Percentiles rank a stretch among this genome's conserved stretches.
Evolutionary conservation across 495 filamentous ascomycete species (phyloP).

Genomic region (Aspergillus diversus): DNA sequence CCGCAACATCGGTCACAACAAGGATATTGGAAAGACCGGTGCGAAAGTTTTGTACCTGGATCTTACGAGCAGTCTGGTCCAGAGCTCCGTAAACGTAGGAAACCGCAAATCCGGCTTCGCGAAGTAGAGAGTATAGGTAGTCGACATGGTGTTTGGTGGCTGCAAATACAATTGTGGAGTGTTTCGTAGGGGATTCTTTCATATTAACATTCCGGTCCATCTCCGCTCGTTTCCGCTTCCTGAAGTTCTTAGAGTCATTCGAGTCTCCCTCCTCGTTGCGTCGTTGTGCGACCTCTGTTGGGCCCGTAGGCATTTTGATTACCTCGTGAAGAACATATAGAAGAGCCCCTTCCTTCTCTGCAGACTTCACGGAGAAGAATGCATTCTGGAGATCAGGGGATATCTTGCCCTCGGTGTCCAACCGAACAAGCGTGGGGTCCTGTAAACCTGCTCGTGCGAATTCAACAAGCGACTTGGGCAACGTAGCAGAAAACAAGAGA

Average conservation of each 20-base stretch:
- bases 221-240: slow-evolving; percentile 67
- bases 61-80: slow-evolving; percentile 88
- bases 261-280: slow-evolving; percentile 33
- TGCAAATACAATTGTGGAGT: slow-evolving; percentile 92
- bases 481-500: slow-evolving; percentile 89
- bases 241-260: slow-evolving; percentile 55
- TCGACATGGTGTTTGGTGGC: slow-evolving; percentile 99
- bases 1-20: slow-evolving; percentile 97
- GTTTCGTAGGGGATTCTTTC: slow-evolving; percentile 51
- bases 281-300: slow-evolving; percentile 55
- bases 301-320: slow-evolving; percentile 87
- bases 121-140: slow-evolving; percentile 76
- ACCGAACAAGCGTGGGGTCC: slow-evolving; percentile 81
- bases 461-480: slow-evolving; percentile 91
- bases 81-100: slow-evolving; percentile 93
- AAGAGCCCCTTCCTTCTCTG: slow-evolving; percentile 90
- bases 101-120: slow-evolving; percentile 76
- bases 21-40: slow-evolving; percentile 83
- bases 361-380: slow-evolving; percentile 89
- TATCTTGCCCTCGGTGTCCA: slow-evolving; percentile 94
- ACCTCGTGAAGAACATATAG: slow-evolving; percentile 87
- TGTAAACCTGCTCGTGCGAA: slow-evolving; percentile 92
- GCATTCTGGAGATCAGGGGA: slow-evolving; percentile 91
- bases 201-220: slow-evolving; percentile 37
- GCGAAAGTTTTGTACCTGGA: slow-evolving; percentile 87